These are phyloP conservation scores for Ceratobasidium sp. DNA, from an alignment of 1,284 basidiomycete genomes.

Conservation along the genomic window DNA sequence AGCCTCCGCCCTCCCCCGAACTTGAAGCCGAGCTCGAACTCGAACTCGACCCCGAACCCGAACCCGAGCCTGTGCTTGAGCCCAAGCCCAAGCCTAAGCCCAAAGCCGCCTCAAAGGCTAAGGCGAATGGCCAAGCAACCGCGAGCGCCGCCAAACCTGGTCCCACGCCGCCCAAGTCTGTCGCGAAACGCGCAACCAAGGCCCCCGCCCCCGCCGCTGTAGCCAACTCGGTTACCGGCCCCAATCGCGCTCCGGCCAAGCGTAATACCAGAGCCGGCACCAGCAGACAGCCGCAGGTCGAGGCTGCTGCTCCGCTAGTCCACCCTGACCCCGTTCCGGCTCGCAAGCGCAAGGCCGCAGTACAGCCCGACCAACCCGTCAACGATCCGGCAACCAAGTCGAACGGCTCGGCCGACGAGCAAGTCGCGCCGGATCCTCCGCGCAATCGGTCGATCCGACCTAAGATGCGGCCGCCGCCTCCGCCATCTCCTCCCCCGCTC, in stretches of 20 bases:
- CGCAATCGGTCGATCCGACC: conserved; percentile 7
- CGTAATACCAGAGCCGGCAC: not conserved
- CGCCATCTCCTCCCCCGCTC: conserved; percentile 7
- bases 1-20: not conserved
- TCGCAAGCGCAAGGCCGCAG: not conserved
- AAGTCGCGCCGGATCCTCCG: not conserved
- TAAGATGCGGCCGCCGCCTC: conserved; percentile 3
- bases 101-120: conserved; percentile 9
- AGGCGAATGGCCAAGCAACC: not conserved
- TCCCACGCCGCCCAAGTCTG: not conserved
- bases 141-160: not conserved
- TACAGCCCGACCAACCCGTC: not conserved
- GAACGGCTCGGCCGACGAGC: conserved; percentile 2
- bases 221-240: not conserved
- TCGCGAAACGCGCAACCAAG: not conserved
- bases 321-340: no score
- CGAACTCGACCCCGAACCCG: not conserved
- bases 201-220: not conserved
- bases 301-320: no score
- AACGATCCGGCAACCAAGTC: not conserved
- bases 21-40: not conserved
- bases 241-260: not conserved
- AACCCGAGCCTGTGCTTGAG: not conserved
- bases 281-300: not conserved
- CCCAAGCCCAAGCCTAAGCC: conserved; percentile 6